These are phyloP conservation scores for Fraxinus anomala DNA, from an alignment of 257 asterid species.

Conservation along the genomic window DNA sequence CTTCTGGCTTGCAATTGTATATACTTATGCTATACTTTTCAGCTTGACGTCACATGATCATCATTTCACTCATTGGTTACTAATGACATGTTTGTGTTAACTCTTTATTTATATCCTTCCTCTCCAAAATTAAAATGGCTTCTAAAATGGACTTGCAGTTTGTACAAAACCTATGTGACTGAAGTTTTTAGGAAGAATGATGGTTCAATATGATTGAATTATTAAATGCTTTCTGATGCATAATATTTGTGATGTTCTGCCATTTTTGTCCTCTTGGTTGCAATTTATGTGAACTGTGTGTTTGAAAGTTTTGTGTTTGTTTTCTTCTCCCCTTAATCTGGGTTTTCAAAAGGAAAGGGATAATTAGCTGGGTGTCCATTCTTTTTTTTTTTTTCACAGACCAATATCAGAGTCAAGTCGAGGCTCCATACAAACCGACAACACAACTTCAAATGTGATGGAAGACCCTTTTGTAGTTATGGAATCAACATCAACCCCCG, in stretches of 20 bases:
- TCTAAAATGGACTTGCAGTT: not conserved
- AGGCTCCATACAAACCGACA: conserved; percentile 55
- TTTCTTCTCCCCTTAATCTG: not conserved
- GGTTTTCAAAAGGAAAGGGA: not conserved
- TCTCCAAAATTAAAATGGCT: not conserved
- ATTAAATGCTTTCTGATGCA: not conserved
- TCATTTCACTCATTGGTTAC: not conserved
- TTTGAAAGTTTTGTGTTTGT: not conserved
- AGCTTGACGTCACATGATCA: not conserved
- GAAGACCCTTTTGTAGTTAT: conserved; percentile 81
- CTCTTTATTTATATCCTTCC: not conserved
- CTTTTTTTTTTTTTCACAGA: conserved; percentile 42
- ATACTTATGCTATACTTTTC: not conserved
- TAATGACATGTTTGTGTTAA: not conserved
- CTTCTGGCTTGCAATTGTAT: not conserved
- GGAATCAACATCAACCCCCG: conserved; percentile 58
- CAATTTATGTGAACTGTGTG: not conserved
- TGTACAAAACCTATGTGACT: not conserved
- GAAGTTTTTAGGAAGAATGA: not conserved
- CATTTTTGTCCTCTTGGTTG: not conserved
- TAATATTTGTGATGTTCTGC: not conserved
- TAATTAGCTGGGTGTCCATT: not conserved
- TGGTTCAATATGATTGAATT: not conserved
- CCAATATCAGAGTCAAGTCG: conserved; percentile 62
- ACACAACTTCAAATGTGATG: conserved; percentile 32